Evolutionary conservation across 202 grass and related monocot species (phyloP).

Genomic region (Miscanthus sacchariflorus): DNA sequence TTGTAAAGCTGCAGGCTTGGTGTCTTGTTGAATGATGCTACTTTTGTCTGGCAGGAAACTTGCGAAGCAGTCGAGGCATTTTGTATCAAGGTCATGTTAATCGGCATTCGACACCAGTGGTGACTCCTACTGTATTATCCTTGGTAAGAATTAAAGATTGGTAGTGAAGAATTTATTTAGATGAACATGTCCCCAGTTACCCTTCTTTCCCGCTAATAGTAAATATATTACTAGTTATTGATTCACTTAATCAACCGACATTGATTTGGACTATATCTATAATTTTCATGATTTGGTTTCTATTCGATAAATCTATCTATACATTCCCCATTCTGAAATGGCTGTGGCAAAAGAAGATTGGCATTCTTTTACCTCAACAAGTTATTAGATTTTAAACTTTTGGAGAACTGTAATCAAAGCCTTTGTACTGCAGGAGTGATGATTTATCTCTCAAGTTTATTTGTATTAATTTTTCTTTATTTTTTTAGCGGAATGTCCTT

Average conservation of each 20-base stretch:
- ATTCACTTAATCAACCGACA: no score
- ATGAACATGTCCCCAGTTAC: not conserved
- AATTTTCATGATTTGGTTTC: no score
- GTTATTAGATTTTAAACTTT: not conserved
- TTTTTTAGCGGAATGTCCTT: constrained; percentile 63
- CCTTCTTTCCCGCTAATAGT: no score
- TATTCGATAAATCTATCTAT: no score
- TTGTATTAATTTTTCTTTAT: not conserved
- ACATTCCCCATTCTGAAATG: not conserved
- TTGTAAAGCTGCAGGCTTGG: not conserved
- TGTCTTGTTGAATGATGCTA: not conserved
- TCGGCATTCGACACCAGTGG: constrained; percentile 13
- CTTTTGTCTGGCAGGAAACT: constrained; percentile 38
- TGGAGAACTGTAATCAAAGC: not conserved
- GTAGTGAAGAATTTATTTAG: not conserved
- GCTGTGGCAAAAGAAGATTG: not conserved
- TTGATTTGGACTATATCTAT: no score
- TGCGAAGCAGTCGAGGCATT: not conserved
- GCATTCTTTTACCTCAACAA: not conserved
- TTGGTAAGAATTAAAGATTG: constrained; percentile 7
- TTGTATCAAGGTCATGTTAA: constrained; percentile 31
- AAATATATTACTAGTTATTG: no score
- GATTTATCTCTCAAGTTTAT: not conserved
- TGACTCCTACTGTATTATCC: constrained; percentile 27
- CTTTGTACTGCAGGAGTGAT: constrained; percentile 8